phyloP scores from a whole-genome alignment of 805 yeast genomes.

The Metschnikowia noctiluminum region DNA sequence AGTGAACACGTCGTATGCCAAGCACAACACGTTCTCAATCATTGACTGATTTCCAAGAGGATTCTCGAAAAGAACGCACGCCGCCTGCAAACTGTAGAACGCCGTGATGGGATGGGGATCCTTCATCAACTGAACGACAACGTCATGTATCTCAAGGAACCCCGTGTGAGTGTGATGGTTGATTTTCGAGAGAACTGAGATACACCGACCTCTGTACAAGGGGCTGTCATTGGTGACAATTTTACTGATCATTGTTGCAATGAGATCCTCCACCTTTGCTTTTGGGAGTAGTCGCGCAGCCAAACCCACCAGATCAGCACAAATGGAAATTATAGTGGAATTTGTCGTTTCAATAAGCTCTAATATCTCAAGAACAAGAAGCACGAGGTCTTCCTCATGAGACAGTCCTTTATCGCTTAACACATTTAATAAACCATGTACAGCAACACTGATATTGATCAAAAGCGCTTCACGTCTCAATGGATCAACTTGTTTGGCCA shows the following conservation, averaged over 20 bases:
- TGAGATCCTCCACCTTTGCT: constrained; percentile 23
- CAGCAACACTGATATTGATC: constrained; percentile 60
- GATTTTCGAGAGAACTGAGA: constrained; percentile 30
- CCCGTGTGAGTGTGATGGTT: constrained; percentile 27
- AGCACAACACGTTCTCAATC: constrained; percentile 39
- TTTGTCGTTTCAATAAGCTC: constrained; percentile 41
- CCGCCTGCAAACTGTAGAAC: constrained; percentile 63
- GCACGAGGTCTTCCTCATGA: constrained; percentile 35
- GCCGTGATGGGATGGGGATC: constrained; percentile 90
- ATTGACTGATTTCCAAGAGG: constrained; percentile 45
- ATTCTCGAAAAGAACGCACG: constrained; percentile 53
- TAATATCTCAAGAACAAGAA: constrained; percentile 49
- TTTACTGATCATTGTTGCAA: constrained; percentile 44
- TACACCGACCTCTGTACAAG: constrained; percentile 45
- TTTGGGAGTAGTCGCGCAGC: constrained; percentile 26
- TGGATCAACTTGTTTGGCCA: constrained; percentile 34
- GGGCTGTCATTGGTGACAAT: constrained; percentile 69
- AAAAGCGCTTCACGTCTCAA: constrained; percentile 46
- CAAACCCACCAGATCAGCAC: constrained; percentile 59
- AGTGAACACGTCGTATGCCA: constrained; percentile 30
- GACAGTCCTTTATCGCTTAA: constrained; percentile 17
- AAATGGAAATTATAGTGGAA: constrained; percentile 40
- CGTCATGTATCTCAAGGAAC: constrained; percentile 46
- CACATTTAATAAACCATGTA: constrained; percentile 47
- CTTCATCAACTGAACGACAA: constrained; percentile 53